Evolutionary conservation across 352 stramenopile species (phyloP), one percentile per base, ranked within the genome.

Genomic region (Lagenidium sp.): DNA sequence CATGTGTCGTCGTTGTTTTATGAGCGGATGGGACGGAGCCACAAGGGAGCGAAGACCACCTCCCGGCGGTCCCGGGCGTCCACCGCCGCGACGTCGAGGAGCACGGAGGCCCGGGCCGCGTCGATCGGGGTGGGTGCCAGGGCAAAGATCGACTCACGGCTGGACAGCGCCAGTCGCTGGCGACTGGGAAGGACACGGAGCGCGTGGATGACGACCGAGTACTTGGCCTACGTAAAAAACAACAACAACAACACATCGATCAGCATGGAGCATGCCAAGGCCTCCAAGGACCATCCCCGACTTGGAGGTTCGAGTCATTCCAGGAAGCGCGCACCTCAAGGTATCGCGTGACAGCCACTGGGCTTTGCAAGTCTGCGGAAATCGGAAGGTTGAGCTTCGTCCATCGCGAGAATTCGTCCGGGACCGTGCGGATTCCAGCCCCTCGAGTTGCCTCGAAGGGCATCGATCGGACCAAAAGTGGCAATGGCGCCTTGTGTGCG

Each of bases 21-120:
- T 11, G 16, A 11, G 12, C 16, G 18, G 28, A 37, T 47, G 12
- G 41, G 24, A 15, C 38, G 21, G 7, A 66, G 15, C 20, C 52
- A 57, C 10, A 72, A 38, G 2, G 65, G 62, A 15, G 65, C 43
- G 10, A 77, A 47, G 1, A 55, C 44, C 19, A 77, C 61, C 34
- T 77, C 65, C 12, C 65, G n/a, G n/a, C n/a, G n/a, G n/a, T n/a
- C 55, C 10, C 41, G 30, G 4, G 36, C 25, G 26, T 77, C 59
- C 6, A 46, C 39, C 7, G 61, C 61, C 13, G 44, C 25, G 6
- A 70, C 24, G 6, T 61, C 43, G 7, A 71, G 29, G 24, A 77
- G 16, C n/a, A 76, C 25, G 18, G 66, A 65, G 18, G 28, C 7
- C 11, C n/a, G n/a, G n/a, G n/a, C n/a, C n/a, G n/a, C n/a, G n/a